Conservation (phyloP, 169 alveolate species). For the Eimeria falciformis region DNA sequence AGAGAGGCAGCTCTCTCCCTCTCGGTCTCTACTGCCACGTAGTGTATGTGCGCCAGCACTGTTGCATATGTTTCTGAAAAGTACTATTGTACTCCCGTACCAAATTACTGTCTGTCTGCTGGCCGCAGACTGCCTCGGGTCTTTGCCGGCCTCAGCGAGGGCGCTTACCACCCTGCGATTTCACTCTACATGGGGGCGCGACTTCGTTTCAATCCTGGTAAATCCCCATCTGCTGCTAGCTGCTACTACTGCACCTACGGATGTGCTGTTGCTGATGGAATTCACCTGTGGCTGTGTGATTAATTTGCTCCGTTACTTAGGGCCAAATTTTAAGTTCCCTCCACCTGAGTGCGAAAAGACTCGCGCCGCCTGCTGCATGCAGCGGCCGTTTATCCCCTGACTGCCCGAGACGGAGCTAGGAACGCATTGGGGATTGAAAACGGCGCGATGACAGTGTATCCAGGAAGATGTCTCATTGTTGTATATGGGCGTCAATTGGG, state of each 20-base stretch:
- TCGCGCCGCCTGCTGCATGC: conserved; percentile 69
- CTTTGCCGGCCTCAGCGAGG: conserved; percentile 84
- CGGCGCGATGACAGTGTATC: too few species aligned
- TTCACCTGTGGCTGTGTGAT: background rate
- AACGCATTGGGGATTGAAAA: too few species aligned
- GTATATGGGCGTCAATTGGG: too few species aligned
- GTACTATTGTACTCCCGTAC: too few species aligned
- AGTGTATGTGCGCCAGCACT: too few species aligned
- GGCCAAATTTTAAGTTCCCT: conserved; percentile 67
- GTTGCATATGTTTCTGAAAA: too few species aligned
- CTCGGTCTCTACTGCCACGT: too few species aligned
- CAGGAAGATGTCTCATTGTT: too few species aligned
- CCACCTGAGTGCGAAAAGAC: conserved; percentile 51
- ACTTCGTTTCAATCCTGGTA: conserved; percentile 85
- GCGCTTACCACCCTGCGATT: conserved; percentile 89
- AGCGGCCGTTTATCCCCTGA: conserved; percentile 71
- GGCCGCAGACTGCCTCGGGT: conserved; percentile 80
- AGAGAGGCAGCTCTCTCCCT: too few species aligned
- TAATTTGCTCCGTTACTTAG: background rate
- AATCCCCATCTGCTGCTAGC: background rate
- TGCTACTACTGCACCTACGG: background rate
- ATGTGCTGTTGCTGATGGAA: background rate
- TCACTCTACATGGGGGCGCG: conserved; percentile 91
- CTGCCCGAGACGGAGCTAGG: too few species aligned
- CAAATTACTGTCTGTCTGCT: background rate